Base-by-base conservation (phyloP, 2,329 filamentous ascomycete genomes). In the Keithomyces neogunnii region DNA sequence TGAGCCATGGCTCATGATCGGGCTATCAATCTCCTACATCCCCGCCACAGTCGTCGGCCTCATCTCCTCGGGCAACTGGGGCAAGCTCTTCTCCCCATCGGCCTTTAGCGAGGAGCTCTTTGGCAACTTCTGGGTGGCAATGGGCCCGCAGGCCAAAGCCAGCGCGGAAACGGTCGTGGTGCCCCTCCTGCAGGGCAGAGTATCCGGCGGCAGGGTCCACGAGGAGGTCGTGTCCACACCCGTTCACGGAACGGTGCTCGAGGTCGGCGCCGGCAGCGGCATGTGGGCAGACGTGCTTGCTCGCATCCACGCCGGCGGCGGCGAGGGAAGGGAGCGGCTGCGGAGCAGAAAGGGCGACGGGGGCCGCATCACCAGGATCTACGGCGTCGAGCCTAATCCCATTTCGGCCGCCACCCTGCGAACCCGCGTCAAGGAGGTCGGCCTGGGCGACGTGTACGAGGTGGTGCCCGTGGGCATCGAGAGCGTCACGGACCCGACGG, bases 401-500 rank as follows among this genome's bases (percentile, higher is more conserved):
- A 72, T 70, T 36, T 76, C 79, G 50, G 78, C 83, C 56, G 62
- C 62, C 0, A 63, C 64, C 4, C 66, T 87, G 48, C 65, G 69
- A 1, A 60, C 63, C 39, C 73, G 72, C 28, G 71, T 84, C 3
- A 60, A 65, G 9, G 71, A 73, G 1, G 73, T 78, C 1, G 81
- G 79, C 0, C 65, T 87, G 2, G 69, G 73, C 5, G 77, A 70
- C 48, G 65, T 77, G 6, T 87, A 86, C 62, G 74, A 81, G 60
- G 75, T 86, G 51, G 73, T 84, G 8, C 80, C 81, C 2, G 73
- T 80, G 4, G 84, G 83, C 2, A 80, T 86, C 44, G 76, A 86
- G 65, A 74, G 78, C 49, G 66, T 86, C 50, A 59, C 66, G 54
- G 60, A 71, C 33, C 53, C 63, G 3, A 60, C 63, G 2, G 66